A percentile compares a stretch with the other conserved stretches of the same genome.
Conservation (phyloP, 2,329 filamentous ascomycete species). For the Penicillium verrucosum region DNA sequence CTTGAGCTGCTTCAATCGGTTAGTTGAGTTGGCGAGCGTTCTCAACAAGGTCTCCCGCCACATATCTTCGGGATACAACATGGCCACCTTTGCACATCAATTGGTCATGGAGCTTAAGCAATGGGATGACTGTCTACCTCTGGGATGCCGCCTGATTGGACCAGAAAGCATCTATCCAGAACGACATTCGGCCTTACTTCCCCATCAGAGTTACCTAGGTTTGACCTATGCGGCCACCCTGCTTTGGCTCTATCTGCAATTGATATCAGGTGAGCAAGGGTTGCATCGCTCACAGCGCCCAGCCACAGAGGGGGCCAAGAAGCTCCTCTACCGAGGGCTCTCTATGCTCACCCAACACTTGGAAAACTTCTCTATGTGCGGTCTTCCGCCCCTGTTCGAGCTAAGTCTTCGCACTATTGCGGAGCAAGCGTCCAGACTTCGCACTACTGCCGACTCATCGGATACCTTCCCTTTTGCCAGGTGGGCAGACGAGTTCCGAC, state of each 20-base stretch:
- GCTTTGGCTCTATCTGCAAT: conserved; percentile 35
- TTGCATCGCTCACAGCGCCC: conserved; percentile 33
- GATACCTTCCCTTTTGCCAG: conserved; percentile 35
- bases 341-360: conserved; percentile 36
- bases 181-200: conserved; percentile 36
- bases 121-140: conserved; percentile 37
- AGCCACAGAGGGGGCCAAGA: conserved; percentile 36
- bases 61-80: conserved; percentile 27
- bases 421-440: conserved; percentile 33
- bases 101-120: conserved; percentile 36
- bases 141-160: conserved; percentile 37
- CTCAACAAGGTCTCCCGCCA: conserved; percentile 37
- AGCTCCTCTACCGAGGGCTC: conserved; percentile 36
- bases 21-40: conserved; percentile 43
- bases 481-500: conserved; percentile 35
- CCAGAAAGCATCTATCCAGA: conserved; percentile 38
- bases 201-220: conserved; percentile 40
- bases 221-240: conserved; percentile 38
- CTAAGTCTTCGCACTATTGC: conserved; percentile 35
- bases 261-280: conserved; percentile 31
- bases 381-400: conserved; percentile 40
- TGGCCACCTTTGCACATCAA: conserved; percentile 33
- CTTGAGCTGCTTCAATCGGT: conserved; percentile 53
- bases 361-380: conserved; percentile 38
- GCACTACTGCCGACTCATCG: conserved; percentile 26